phyloP scores from a whole-genome alignment of 2,329 filamentous ascomycete genomes.

The Sarocladium kiliense region DNA sequence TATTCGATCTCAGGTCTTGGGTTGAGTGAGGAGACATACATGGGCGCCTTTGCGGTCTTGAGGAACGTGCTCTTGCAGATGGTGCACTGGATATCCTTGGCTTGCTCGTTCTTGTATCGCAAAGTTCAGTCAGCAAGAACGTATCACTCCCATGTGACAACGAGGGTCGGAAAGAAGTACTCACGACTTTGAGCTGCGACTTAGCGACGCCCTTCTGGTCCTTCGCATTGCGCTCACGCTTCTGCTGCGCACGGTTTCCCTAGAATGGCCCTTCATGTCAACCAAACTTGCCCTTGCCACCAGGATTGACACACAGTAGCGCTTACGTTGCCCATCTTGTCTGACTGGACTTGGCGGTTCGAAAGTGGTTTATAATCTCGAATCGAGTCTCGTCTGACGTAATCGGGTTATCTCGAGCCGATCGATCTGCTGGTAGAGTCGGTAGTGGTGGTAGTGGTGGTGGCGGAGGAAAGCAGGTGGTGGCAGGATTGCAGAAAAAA shows the following conservation, averaged over 20 bases:
- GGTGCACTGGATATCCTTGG: conserved; percentile 71
- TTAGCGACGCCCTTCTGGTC: conserved; percentile 51
- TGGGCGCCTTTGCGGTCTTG: conserved; percentile 68
- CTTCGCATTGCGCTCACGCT: conserved; percentile 68
- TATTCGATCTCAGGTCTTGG: no score
- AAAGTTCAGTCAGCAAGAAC: conserved; percentile 13
- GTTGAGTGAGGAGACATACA: conserved; percentile 40
- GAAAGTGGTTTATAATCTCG: conserved; percentile 1
- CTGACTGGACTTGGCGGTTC: conserved; percentile 17
- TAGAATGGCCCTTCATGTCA: conserved; percentile 19
- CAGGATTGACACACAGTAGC: no score
- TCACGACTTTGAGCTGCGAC: conserved; percentile 64
- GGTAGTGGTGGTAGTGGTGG: no score
- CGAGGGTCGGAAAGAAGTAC: no score
- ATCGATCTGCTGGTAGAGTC: no score
- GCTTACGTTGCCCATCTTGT: conserved; percentile 30
- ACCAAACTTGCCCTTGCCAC: neutral
- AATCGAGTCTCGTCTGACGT: neutral
- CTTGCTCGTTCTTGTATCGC: conserved; percentile 58
- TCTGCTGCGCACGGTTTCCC: conserved; percentile 64
- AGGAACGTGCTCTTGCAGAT: conserved; percentile 76
- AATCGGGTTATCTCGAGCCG: neutral
- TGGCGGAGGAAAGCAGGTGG: no score
- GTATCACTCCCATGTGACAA: neutral
- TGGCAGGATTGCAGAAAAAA: neutral